A percentile compares a stretch with the other conserved stretches of the same genome.
Conservation (phyloP, 1,284 basidiomycete species). For the Rhodotorula sp. region DNA sequence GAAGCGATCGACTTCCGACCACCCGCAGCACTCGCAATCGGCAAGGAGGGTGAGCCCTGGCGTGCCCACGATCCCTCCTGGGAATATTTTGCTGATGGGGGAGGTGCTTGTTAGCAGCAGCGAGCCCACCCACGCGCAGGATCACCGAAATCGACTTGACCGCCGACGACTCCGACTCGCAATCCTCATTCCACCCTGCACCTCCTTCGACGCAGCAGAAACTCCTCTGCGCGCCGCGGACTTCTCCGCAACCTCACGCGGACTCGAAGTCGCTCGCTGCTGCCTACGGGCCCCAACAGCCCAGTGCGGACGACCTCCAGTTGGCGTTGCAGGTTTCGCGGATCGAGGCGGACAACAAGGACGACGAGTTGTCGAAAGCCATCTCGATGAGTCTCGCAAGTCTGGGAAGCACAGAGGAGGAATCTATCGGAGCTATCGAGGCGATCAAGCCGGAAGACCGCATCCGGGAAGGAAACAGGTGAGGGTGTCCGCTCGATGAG, state of each 20-base stretch:
- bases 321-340: constrained; percentile 1
- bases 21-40: neutral
- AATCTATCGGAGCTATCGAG: neutral
- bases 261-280: neutral
- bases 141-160: constrained; percentile 7
- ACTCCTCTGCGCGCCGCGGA: neutral
- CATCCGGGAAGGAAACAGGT: constrained; percentile 11
- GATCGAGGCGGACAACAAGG: constrained; percentile 5
- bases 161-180: neutral
- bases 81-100: too few relatives aligned
- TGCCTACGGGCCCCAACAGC: neutral
- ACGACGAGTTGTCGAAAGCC: constrained; percentile 7
- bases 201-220: neutral
- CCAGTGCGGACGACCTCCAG: constrained; percentile 9
- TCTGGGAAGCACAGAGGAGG: constrained; percentile 13
- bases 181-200: neutral
- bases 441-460: constrained; percentile 21
- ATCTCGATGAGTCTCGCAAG: constrained; percentile 22
- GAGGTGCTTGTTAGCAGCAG: neutral
- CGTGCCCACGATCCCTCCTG: too few relatives aligned
- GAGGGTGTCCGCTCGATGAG: neutral
- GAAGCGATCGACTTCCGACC: neutral
- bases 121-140: neutral
- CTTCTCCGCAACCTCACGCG: neutral
- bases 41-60: neutral